Evolutionary conservation across 139 green algal species (phyloP), one percentile per base, ranked within the genome.

Genomic region (Gonium pectorale): DNA sequence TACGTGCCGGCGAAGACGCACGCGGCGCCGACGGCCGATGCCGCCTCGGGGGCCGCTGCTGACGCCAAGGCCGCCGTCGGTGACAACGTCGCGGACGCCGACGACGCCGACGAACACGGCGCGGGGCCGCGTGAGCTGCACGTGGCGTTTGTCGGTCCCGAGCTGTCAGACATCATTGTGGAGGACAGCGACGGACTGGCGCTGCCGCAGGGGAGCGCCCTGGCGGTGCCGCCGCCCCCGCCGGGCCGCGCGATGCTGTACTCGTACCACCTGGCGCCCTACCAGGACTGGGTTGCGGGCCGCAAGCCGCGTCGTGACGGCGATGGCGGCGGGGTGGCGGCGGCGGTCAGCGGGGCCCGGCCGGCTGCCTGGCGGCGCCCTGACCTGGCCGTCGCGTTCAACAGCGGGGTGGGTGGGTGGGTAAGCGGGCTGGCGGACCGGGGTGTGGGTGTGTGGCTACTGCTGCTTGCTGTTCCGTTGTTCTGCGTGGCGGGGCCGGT

Each of bases 211-310:
- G 64, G 64, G 33, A 44, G 31, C 40, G 6, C 64, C 0, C 64
- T 67, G 11, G 33, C 79, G 13, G 1, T 3, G 8, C 79, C 63
- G n/a, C 31, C 79, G 27, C 49, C 79, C 1, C 46, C 79, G 4
- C 37, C 64, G 4, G 79, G 79, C 46, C 46, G 64, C 2, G 35
- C 54, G 64, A 24, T 85, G 63, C 79, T 78, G 27, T 86, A 86
- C 68, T 71, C 69, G 17, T 73, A 86, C 68, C 81, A 86, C 81
- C 69, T 80, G 5, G 72, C 54, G 54, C 64, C 81, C 11, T 86
- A 86, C 69, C 68, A 86, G 35, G 56, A 80, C 26, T 86, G 37
- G 0, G 77, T 43, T 6, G 19, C 41, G n/a, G 77, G 77, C 43
- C 60, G 77, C 41, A 52, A 9, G 11, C 43, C 44, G 38, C 40